Conservation (phyloP, 306 rosid genomes). For the Argentina anserina region DNA sequence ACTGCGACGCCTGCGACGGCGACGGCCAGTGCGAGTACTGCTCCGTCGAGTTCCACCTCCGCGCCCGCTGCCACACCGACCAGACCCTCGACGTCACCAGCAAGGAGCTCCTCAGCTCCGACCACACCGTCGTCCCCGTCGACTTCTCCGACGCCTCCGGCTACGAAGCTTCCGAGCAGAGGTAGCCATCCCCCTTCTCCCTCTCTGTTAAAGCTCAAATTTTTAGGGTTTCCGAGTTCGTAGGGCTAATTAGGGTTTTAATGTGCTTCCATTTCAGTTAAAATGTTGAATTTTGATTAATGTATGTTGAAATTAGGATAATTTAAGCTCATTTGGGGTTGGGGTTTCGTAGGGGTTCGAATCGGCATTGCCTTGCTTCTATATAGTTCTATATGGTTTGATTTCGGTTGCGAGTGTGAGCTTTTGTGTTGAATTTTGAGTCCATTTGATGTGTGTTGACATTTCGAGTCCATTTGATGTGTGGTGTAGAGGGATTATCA, state of each 20-base stretch:
- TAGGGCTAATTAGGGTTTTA: not conserved
- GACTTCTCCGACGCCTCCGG: constrained; percentile 61
- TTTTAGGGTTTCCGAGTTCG: not conserved
- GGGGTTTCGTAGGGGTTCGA: not conserved
- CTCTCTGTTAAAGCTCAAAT: not conserved
- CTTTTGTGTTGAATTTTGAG: not conserved
- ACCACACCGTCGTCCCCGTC: constrained; percentile 88
- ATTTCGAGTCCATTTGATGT: not conserved
- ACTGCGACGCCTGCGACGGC: constrained; percentile 97
- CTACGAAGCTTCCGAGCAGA: constrained; percentile 45
- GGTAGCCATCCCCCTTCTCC: constrained; percentile 19
- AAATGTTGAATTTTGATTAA: not conserved
- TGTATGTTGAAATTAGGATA: not conserved
- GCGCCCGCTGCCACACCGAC: constrained; percentile 69
- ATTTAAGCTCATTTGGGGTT: not conserved
- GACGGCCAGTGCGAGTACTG: constrained; percentile 98
- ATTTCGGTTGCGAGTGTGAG: not conserved
- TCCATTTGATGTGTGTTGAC: too few species aligned
- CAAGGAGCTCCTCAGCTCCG: constrained; percentile 76
- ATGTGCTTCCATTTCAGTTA: not conserved
- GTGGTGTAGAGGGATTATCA: constrained; percentile 72
- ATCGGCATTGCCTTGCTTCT: not conserved
- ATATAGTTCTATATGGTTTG: not conserved
- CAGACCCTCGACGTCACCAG: constrained; percentile 84
- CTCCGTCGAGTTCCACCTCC: constrained; percentile 93